phyloP scores from a whole-genome alignment of 371 early-diverging fungal genomes.

The Apophysomyces variabilis region DNA sequence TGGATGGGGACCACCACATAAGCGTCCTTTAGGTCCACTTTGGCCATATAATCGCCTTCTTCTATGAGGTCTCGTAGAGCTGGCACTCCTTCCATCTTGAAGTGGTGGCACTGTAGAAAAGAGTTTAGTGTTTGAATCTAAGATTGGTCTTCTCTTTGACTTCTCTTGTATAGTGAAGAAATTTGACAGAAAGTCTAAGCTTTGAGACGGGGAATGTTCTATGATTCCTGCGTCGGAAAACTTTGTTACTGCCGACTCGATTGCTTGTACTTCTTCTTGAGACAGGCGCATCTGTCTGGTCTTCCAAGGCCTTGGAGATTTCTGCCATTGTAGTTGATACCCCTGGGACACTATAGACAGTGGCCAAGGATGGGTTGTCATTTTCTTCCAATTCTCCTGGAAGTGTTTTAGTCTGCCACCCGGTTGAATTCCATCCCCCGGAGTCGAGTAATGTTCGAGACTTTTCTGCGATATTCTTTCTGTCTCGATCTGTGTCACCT shows the following conservation, averaged over 20 bases:
- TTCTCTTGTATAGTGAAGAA: constrained; percentile 18
- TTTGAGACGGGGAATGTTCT: constrained; percentile 7
- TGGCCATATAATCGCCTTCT: constrained; percentile 16
- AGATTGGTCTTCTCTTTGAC: constrained; percentile 15
- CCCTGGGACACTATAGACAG: background rate
- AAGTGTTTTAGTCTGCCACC: constrained; percentile 1
- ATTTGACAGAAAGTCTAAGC: background rate
- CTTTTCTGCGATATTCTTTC: no score
- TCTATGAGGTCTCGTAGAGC: constrained; percentile 14
- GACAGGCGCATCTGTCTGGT: background rate
- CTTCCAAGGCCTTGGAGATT: constrained; percentile 14
- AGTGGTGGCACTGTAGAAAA: constrained; percentile 14
- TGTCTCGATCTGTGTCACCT: no score
- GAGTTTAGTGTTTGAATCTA: constrained; percentile 10
- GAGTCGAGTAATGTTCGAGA: background rate
- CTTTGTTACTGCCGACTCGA: background rate
- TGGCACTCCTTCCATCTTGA: constrained; percentile 23
- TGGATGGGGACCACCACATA: no score
- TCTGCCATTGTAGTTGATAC: constrained; percentile 5
- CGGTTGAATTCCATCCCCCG: constrained; percentile 5
- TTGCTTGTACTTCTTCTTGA: background rate
- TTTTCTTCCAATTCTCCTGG: background rate
- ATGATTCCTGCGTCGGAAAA: background rate
- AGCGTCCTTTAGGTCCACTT: constrained; percentile 20
- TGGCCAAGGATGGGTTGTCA: background rate